These are phyloP conservation scores for Ganoderma lucidum DNA, from an alignment of 1,284 basidiomycete species.

Conservation along the genomic window DNA sequence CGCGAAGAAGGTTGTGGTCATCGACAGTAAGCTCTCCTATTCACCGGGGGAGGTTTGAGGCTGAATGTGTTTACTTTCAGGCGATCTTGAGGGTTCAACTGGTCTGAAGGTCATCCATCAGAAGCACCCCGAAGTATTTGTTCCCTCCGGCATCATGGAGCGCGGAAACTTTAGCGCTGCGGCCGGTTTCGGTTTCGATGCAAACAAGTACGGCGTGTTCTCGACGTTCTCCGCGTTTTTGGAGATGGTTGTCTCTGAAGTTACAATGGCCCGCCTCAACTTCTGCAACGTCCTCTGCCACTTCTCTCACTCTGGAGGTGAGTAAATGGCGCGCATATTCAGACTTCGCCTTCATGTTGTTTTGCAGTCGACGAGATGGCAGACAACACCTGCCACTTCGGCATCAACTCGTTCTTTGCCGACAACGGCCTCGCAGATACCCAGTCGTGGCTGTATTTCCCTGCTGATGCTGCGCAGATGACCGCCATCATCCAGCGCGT, in stretches of 20 bases:
- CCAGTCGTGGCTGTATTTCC: slow-evolving; percentile 85
- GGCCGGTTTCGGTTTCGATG: slow-evolving; percentile 84
- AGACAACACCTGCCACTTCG: slow-evolving; percentile 88
- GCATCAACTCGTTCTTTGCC: slow-evolving; percentile 85
- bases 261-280: slow-evolving; percentile 91
- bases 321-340: background rate
- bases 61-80: slow-evolving; percentile 30
- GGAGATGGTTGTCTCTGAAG: slow-evolving; percentile 87
- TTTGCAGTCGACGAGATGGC: slow-evolving; percentile 76
- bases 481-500: slow-evolving; percentile 75
- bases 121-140: slow-evolving; percentile 87
- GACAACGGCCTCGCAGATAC: slow-evolving; percentile 86
- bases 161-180: slow-evolving; percentile 71
- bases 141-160: slow-evolving; percentile 72
- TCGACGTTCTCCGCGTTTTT: slow-evolving; percentile 90
- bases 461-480: slow-evolving; percentile 85
- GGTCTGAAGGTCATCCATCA: slow-evolving; percentile 87
- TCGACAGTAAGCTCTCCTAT: slow-evolving; percentile 69
- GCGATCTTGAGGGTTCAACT: slow-evolving; percentile 87
- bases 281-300: slow-evolving; percentile 86
- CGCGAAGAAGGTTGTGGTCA: slow-evolving; percentile 83
- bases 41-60: background rate
- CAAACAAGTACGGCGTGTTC: slow-evolving; percentile 81
- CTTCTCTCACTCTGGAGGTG: slow-evolving; percentile 87
- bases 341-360: background rate